Percentiles rank a stretch among this genome's conserved stretches.
phyloP scores from a whole-genome alignment of 106 monocot species.

The Apostasia ramifera region DNA sequence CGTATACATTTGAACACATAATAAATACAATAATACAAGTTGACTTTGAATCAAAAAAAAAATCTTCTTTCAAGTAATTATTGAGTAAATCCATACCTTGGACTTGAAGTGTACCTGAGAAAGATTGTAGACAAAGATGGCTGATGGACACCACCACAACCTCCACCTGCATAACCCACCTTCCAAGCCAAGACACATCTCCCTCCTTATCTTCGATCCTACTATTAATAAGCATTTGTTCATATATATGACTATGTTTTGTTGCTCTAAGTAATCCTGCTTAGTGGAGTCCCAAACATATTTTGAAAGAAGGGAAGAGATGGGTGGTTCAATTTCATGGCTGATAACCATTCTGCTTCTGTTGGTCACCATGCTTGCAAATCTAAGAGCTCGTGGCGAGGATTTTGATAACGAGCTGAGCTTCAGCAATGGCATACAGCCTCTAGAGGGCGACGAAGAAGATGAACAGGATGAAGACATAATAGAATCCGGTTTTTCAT shows the following conservation, averaged over 20 bases:
- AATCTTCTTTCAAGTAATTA: no score
- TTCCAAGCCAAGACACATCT: conserved; percentile 3
- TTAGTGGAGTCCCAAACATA: neutral
- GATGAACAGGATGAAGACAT: conserved; percentile 13
- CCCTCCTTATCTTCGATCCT: neutral
- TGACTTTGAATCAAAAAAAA: no score
- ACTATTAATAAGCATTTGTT: neutral
- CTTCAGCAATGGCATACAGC: neutral
- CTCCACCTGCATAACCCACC: conserved; percentile 9
- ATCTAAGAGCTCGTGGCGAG: neutral
- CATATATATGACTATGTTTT: neutral
- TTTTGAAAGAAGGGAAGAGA: neutral
- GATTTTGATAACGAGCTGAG: neutral
- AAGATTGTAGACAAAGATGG: neutral
- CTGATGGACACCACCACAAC: conserved; percentile 7
- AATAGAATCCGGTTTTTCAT: conserved; percentile 11
- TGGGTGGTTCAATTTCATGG: neutral
- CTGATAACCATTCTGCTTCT: neutral
- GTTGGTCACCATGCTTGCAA: conserved; percentile 2
- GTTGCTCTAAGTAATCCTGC: neutral
- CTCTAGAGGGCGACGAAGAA: conserved; percentile 4
- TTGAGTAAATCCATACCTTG: neutral
- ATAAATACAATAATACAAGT: no score
- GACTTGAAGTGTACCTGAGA: conserved; percentile 4
- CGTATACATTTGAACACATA: no score